Percentiles rank a stretch among this genome's conserved stretches.
phyloP scores from a whole-genome alignment of 768 basidiomycete genomes.

The Coprinopsis marcescibilis region DNA sequence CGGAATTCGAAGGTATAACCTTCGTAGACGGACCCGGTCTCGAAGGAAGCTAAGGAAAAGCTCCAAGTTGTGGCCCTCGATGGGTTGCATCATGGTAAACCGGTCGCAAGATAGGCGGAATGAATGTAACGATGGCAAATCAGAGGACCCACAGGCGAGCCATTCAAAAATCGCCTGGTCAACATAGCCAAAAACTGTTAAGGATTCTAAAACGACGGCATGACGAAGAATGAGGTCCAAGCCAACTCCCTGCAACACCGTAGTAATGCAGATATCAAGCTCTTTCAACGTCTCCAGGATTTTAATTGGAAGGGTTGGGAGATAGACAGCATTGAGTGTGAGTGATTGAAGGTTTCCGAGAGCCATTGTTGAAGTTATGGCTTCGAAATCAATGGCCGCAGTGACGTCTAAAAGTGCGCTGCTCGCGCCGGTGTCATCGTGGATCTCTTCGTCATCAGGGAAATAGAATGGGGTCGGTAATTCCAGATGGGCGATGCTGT shows the following conservation, averaged over 20 bases:
- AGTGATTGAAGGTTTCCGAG: constrained; percentile 18
- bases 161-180: constrained; percentile 22
- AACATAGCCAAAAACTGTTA: constrained; percentile 33
- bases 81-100: constrained; percentile 9
- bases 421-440: constrained; percentile 17
- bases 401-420: constrained; percentile 11
- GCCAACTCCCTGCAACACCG: constrained; percentile 21
- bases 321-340: constrained; percentile 22
- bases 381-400: constrained; percentile 10
- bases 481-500: constrained; percentile 19
- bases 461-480: constrained; percentile 29
- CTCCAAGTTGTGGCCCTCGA: constrained; percentile 14
- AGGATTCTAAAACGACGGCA: constrained; percentile 25
- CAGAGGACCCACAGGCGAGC: constrained; percentile 22
- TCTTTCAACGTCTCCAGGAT: constrained; percentile 25
- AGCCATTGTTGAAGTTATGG: constrained; percentile 12
- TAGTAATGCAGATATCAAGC: constrained; percentile 27
- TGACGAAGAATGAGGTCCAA: constrained; percentile 32
- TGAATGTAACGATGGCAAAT: constrained; percentile 28
- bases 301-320: constrained; percentile 27
- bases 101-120: constrained; percentile 31
- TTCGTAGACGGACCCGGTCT: constrained; percentile 21
- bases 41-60: constrained; percentile 27
- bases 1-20: constrained; percentile 31
- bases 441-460: constrained; percentile 26